Conservation (phyloP, 371 early-diverging fungal species). For the Rhizopus microsporus region DNA sequence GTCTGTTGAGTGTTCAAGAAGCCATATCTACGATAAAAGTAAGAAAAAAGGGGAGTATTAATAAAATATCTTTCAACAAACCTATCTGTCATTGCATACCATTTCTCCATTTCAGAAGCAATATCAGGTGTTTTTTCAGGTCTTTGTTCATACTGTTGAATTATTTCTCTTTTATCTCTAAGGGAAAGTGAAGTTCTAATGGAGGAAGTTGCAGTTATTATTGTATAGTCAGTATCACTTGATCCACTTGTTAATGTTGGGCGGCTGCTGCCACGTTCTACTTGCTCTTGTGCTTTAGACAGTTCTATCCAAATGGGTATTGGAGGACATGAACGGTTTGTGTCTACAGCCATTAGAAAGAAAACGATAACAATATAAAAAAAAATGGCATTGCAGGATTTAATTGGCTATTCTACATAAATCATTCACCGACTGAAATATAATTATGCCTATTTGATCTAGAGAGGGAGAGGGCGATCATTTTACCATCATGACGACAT, state of each 20-base stretch:
- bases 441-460: no score
- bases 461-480: no score
- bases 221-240: conserved; percentile 25
- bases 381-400: background rate
- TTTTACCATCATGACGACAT: no score
- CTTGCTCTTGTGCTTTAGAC: conserved; percentile 10
- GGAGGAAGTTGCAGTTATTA: conserved; percentile 9
- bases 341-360: background rate
- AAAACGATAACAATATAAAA: background rate
- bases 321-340: background rate
- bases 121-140: conserved; percentile 38
- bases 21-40: conserved; percentile 41
- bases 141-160: conserved; percentile 25
- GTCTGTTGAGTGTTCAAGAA: conserved; percentile 32
- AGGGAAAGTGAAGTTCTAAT: conserved; percentile 9
- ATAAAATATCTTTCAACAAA: conserved; percentile 12
- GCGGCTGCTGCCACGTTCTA: conserved; percentile 10
- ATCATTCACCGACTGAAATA: no score
- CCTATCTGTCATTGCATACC: conserved; percentile 53
- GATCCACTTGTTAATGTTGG: conserved; percentile 20
- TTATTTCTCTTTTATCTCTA: conserved; percentile 6
- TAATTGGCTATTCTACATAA: background rate
- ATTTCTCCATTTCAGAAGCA: conserved; percentile 51
- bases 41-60: background rate
- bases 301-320: conserved; percentile 15